phyloP scores from a whole-genome alignment of 805 yeast genomes.

The Ogataea corticis region DNA sequence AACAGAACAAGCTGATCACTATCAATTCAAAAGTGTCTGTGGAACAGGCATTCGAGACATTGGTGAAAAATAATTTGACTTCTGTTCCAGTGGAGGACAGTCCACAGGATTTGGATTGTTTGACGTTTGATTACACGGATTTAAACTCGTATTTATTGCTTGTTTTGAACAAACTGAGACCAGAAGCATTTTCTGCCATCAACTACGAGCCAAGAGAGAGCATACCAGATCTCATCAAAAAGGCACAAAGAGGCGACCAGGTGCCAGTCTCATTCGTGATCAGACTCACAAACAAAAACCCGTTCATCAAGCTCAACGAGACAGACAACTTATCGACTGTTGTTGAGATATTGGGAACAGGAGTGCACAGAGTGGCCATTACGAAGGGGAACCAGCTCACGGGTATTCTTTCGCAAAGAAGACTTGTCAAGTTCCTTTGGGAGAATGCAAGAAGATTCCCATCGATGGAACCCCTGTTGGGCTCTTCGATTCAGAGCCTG shows the following conservation, averaged over 20 bases:
- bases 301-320: constrained; percentile 77
- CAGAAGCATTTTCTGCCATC: constrained; percentile 38
- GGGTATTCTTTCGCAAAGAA: constrained; percentile 89
- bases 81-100: constrained; percentile 75
- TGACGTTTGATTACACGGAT: constrained; percentile 90
- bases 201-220: constrained; percentile 38
- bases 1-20: constrained; percentile 71
- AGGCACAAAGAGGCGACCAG: constrained; percentile 83
- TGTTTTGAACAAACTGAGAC: constrained; percentile 69
- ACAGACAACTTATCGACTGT: constrained; percentile 68
- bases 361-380: constrained; percentile 92
- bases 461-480: constrained; percentile 71
- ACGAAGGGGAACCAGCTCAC: constrained; percentile 55
- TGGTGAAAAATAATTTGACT: constrained; percentile 72
- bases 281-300: constrained; percentile 82
- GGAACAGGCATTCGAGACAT: constrained; percentile 83
- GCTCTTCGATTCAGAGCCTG: constrained; percentile 66
- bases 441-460: constrained; percentile 88
- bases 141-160: constrained; percentile 81
- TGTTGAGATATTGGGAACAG: constrained; percentile 87
- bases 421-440: constrained; percentile 84
- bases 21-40: constrained; percentile 70
- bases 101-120: constrained; percentile 61
- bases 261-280: constrained; percentile 91
- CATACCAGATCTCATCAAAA: constrained; percentile 44